Evolutionary conservation across 140 eudicot genomes (phyloP).

Genomic region (Stevia rebaudiana): DNA sequence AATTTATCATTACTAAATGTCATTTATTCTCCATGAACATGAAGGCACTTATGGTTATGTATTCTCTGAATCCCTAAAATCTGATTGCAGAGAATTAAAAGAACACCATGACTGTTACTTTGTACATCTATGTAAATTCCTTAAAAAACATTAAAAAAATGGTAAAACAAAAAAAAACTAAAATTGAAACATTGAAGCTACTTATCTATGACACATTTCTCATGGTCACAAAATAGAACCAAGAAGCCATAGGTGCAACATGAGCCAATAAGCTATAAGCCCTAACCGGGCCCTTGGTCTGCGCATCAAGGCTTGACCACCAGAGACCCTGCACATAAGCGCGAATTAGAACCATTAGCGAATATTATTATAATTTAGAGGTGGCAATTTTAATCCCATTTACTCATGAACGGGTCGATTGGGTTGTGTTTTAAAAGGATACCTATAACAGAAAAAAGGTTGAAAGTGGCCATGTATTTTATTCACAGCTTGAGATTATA

Average conservation of each 20-base stretch:
- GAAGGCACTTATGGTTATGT: slow-evolving; percentile 26
- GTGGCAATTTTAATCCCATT: neutral
- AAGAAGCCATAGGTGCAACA: slow-evolving; percentile 78
- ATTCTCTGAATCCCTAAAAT: slow-evolving; percentile 65
- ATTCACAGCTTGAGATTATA: neutral
- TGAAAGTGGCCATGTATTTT: neutral
- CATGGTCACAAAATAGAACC: slow-evolving; percentile 65
- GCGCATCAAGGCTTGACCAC: slow-evolving; percentile 76
- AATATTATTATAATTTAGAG: neutral
- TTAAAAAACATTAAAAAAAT: neutral
- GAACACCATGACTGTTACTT: slow-evolving; percentile 22
- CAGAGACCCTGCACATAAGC: slow-evolving; percentile 58
- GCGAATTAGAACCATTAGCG: neutral
- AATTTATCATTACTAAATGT: neutral
- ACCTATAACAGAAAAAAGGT: neutral
- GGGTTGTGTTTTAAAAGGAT: neutral
- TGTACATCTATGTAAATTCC: slow-evolving; percentile 24
- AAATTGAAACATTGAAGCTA: slow-evolving; percentile 27
- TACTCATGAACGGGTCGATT: neutral
- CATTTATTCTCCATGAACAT: slow-evolving; percentile 26
- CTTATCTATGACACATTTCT: slow-evolving; percentile 39
- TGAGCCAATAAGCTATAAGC: slow-evolving; percentile 73
- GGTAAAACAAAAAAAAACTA: neutral
- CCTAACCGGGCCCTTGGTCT: slow-evolving; percentile 84
- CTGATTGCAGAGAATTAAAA: slow-evolving; percentile 44